Percentiles rank a stretch among this genome's conserved stretches.
Conservation (phyloP, 1,139 yeast genomes). For the Arxiozyma slooffiae region DNA sequence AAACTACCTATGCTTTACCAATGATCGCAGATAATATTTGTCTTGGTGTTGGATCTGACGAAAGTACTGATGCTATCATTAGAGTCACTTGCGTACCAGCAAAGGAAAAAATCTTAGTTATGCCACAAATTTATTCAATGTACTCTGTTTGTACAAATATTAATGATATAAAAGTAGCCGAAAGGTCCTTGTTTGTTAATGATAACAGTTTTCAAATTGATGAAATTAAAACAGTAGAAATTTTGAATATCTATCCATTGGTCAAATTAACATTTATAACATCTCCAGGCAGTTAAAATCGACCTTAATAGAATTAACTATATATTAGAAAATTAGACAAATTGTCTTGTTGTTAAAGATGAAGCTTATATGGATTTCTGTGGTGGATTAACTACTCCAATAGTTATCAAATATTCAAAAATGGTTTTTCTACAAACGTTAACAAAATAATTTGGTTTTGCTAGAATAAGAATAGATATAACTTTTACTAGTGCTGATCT, state of each 20-base stretch:
- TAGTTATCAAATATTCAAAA: conserved; percentile 74
- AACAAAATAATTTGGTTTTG: conserved; percentile 91
- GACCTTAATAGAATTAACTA: conserved; percentile 40
- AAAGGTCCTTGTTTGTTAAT: conserved; percentile 48
- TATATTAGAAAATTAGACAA: conserved; percentile 48
- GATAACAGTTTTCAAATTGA: conserved; percentile 59
- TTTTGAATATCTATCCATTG: conserved; percentile 44
- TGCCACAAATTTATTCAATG: conserved; percentile 99
- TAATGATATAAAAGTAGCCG: conserved; percentile 70
- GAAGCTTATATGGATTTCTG: conserved; percentile 93
- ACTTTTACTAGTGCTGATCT: conserved; percentile 56
- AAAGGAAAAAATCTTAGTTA: conserved; percentile 64
- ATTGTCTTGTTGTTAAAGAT: conserved; percentile 78
- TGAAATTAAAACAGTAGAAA: conserved; percentile 43
- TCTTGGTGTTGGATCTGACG: conserved; percentile 96
- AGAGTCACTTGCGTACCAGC: conserved; percentile 81
- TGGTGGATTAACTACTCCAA: conserved; percentile 66
- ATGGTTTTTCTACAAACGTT: conserved; percentile 83
- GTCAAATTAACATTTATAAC: conserved; percentile 76
- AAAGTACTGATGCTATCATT: conserved; percentile 80
- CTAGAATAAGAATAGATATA: conserved; percentile 84
- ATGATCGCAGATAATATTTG: conserved; percentile 64
- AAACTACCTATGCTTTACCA: conserved; percentile 18
- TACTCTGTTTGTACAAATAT: conserved; percentile 82
- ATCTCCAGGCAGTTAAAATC: conserved; percentile 84